Base-by-base conservation (phyloP, 2,329 filamentous ascomycete genomes). In the Coniochaeta sp. region DNA sequence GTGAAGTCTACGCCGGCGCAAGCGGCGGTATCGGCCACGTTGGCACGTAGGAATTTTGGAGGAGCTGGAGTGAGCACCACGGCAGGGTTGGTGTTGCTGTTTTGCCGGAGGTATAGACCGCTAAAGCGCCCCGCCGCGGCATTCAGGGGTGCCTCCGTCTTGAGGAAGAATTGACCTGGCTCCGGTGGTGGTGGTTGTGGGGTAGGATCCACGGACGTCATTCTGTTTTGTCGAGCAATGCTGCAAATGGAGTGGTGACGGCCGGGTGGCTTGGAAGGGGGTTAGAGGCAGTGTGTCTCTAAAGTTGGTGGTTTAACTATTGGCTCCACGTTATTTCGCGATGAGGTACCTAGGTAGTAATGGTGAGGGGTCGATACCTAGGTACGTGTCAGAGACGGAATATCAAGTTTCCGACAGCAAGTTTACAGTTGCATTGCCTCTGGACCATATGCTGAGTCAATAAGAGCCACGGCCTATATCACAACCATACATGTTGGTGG, bases 151-250 rank as follows among this genome's bases (percentile, higher is more conserved):
- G 57, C 40, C 17, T 50, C 40, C 22, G 57, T 59, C 57, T 52
- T 59, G 57, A 59, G 57, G 26, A 59, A 59, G 57, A 59, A 59
- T 31, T 59, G 57, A 26, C 33, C 43, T 7, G 57, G 57, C 28
- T 50, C 16, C 22, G 43, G 40, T 7, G 38, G 38, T 11, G 40
- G 57, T 52, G 57, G 57, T n/a, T n/a, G n/a, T 12, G 56, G 56
- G 14, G 56, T 14, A 24, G 34, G 31, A 26, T 58, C 17, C n/a
- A 22, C 33, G 31, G 31, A 36, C 22, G 56, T 24, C 56, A 58
- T 58, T 11, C 19, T 24, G 34, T 38, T 38, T 6, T 38, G 6
- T 12, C 3, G 16, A 4, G 11, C 3, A 17, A 12, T 38, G 34
- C 34, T 38, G 34, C 9, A 3, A 38, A 4, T 38, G 34, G 34